A percentile compares a stretch with the other conserved stretches of the same genome.
Conservation (phyloP, 208 protist species). For the Trypanosoma theileri region DNA sequence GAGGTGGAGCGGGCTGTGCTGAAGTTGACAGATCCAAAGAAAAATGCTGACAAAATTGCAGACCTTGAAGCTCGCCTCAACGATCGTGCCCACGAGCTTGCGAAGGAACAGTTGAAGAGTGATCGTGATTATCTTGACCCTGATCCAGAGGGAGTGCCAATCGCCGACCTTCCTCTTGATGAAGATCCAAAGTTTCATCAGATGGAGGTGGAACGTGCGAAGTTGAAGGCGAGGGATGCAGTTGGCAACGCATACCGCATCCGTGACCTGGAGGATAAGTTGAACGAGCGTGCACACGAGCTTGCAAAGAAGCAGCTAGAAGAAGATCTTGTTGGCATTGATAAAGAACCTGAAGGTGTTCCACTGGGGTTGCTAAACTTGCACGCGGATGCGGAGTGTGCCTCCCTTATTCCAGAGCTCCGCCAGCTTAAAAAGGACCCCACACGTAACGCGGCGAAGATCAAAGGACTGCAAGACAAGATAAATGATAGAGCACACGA, state of each 20-base stretch:
- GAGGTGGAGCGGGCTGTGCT: slow-evolving; percentile 65
- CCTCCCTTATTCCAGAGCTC: slow-evolving; percentile 37
- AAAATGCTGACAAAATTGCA: slow-evolving; percentile 44
- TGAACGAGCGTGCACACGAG: slow-evolving; percentile 62
- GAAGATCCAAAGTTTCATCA: slow-evolving; percentile 63
- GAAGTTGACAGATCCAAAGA: slow-evolving; percentile 47
- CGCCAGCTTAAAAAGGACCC: slow-evolving; percentile 45
- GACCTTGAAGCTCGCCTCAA: slow-evolving; percentile 73
- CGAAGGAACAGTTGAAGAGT: slow-evolving; percentile 30
- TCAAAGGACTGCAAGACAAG: slow-evolving; percentile 46
- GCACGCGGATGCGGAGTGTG: slow-evolving; percentile 57
- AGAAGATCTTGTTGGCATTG: slow-evolving; percentile 59
- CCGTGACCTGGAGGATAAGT: slow-evolving; percentile 48
- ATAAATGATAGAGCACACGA: slow-evolving; percentile 61
- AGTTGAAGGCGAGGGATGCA: slow-evolving; percentile 55
- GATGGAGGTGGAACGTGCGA: slow-evolving; percentile 73
- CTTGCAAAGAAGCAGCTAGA: slow-evolving; percentile 67
- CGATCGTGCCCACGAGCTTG: slow-evolving; percentile 49
- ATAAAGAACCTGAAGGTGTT: slow-evolving; percentile 59
- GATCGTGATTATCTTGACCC: slow-evolving; percentile 68
- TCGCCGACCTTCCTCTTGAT: slow-evolving; percentile 56
- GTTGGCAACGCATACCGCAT: slow-evolving; percentile 40
- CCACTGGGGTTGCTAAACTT: slow-evolving; percentile 50
- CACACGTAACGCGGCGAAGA: slow-evolving; percentile 17
- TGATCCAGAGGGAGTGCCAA: slow-evolving; percentile 48